Base-by-base conservation (phyloP, 352 stramenopile species). In the Globisporangium echinulatum region DNA sequence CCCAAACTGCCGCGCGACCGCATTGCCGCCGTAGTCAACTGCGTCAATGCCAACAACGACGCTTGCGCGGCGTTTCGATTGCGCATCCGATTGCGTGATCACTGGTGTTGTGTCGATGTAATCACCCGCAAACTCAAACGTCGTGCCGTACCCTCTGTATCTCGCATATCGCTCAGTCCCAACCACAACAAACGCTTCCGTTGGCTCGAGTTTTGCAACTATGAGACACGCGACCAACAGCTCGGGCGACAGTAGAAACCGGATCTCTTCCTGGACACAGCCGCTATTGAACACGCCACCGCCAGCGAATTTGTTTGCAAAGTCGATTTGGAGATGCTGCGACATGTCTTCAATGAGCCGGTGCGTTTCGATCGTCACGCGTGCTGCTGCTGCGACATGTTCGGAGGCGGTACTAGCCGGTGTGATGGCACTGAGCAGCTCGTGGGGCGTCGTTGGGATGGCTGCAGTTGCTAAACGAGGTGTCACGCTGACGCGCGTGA, bases 231-330 rank as follows among this genome's bases (percentile, higher is more conserved):
- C 56, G 19, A 89, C 67, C 10, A 94, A 59, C 36, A 91, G 62
- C 56, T 94, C 84, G 0, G 84, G 84, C 13, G 80, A 90, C 8
- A 92, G 56, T 36, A 88, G 39, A 19, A 94, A 94, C 3, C 82
- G 84, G 52, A 94, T 94, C 71, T 94, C 84, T 66, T 94, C 84
- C 52, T 94, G 84, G 4, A 94, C 84, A 25, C 79, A 90, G 0
- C 84, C 82, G 40, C 66, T 70, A 38, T 74, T 78, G 19, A 94
- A 70, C n/a, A 92, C 84, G 14, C 82, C 84, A 33, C 84, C 84
- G 17, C 84, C 84, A 2, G 82, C 73, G 54, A 78, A 94, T 50
- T 86, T 85, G 69, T 94, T 94, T 9, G 84, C 84, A 61, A 94
- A 94, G 61, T 92, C 80, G 46, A 92, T 79, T 57, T 94, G 84